Evolutionary conservation across 257 asterid species (phyloP), one percentile per base, ranked within the genome.

Genomic region (Plectranthus barbatus): DNA sequence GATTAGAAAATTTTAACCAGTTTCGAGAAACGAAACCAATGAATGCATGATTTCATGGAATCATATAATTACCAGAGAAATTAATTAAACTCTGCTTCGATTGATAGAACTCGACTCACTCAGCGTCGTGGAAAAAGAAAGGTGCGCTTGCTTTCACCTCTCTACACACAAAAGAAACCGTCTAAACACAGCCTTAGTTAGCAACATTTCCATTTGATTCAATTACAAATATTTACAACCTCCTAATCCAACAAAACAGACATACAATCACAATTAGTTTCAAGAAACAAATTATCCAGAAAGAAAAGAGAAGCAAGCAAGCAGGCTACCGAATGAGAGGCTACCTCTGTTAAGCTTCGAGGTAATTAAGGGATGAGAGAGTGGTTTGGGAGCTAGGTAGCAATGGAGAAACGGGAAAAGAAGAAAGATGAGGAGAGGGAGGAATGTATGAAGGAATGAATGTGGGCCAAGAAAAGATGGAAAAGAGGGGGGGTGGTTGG

Each of bases 281-380:
- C 39, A 34, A 9, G 7, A 5, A 2, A 5, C 13, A 31, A 26
- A 26, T 26, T 26, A 26, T 26, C 31, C 36, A 31, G 3, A 31
- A 31, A 9, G 1, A 2, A 37, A 1, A 4, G 12, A 36, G 41
- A 9, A 7, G 54, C 34, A 54, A n/a, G n/a, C n/a, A n/a, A n/a
- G n/a, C n/a, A n/a, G n/a, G n/a, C n/a, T n/a, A n/a, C n/a, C n/a
- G n/a, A n/a, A 52, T 11, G 15, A 39, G 13, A 31, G 44, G 13
- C 18, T 41, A 77, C 79, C 74, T 69, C 68, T 36, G 40, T 50
- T 23, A 44, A 58, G 74, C 79, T 53, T 72, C 69, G 60, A 56
- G 45, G 33, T 1, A 56, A 26, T 5, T 26, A 26, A 49, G 12
- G 18, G 50, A 26, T 66, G 39, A 14, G 53, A 46, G 31, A 26